Evolutionary conservation across 1,284 basidiomycete genomes (phyloP), one percentile per base, ranked within the genome.

Genomic region (Meira miltonrushii): DNA sequence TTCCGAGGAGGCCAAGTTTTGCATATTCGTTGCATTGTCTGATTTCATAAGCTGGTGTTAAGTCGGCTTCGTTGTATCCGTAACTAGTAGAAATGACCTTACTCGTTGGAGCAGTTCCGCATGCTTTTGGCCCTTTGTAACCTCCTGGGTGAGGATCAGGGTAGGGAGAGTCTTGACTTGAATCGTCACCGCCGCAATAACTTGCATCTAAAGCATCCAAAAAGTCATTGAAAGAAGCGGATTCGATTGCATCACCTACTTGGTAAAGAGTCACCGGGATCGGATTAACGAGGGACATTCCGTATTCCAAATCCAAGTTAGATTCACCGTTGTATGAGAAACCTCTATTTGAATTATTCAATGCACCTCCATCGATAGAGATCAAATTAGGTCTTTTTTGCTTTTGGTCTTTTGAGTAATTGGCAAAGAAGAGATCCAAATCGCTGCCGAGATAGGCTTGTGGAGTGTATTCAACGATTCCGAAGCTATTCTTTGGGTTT

Each of bases 161-260:
- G 61, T 85, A 86, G 52, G 82, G 75, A 10, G 79, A 81, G 66
- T 86, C 82, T 54, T 80, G 82, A 85, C 9, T 68, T 81, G 82
- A 81, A 67, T 85, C 83, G 44, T 87, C 85, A 1, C 85, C 85
- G 2, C 81, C 82, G 65, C 86, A 87, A 78, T 82, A 88, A 1
- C 80, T 78, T 2, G 72, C 80, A 65, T 84, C 83, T 1, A 84
- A 68, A 7, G 81, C 80, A 63, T 84, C 82, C 10, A 84, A 78
- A 62, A 65, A 65, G 47, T 67, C 56, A 54, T 62, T 64, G 41
- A 69, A 56, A 58, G 58, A 51, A 52, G 46, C 60, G 11, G 50
- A 39, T 13, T 80, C 76, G 23, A 76, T 64, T 10, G 79, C 56
- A 66, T 83, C 83, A 12, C 83, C 83, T 39, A 81, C 80, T 70